phyloP scores from a whole-genome alignment of 2,329 filamentous ascomycete species.

The Pseudocercospora fijiensis region DNA sequence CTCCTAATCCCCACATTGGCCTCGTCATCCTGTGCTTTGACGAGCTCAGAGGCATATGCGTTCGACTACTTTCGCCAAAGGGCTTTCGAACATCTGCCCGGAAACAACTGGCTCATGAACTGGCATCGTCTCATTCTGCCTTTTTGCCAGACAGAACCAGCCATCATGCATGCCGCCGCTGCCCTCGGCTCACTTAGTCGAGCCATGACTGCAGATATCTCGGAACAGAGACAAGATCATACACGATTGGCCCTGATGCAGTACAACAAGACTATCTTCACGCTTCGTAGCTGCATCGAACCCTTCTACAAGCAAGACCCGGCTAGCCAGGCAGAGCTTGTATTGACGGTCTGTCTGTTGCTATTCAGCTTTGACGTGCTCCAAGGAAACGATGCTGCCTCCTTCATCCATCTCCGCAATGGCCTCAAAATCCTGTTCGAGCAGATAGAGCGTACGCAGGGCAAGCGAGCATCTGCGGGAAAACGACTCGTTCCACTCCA shows the following conservation, averaged over 20 bases:
- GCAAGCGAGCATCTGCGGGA: background rate
- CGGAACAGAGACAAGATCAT: background rate
- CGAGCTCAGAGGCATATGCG: constrained; percentile 1
- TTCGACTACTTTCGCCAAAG: constrained; percentile 11
- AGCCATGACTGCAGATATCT: background rate
- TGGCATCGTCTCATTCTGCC: constrained; percentile 14
- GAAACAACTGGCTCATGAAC: constrained; percentile 1
- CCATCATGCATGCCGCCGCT: constrained; percentile 8
- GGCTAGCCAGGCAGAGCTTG: constrained; percentile 7
- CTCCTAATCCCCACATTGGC: background rate
- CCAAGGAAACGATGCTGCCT: constrained; percentile 13
- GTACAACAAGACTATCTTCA: constrained; percentile 9
- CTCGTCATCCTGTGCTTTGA: background rate
- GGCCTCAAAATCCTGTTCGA: constrained; percentile 12
- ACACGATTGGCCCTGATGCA: constrained; percentile 9
- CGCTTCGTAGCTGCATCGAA: constrained; percentile 12
- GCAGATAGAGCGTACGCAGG: background rate
- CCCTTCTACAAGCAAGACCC: background rate
- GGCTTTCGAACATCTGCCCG: constrained; percentile 8
- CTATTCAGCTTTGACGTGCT: constrained; percentile 21
- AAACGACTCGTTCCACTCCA: background rate
- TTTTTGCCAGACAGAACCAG: constrained; percentile 4
- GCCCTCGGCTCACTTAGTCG: constrained; percentile 13
- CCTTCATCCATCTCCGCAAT: constrained; percentile 14
- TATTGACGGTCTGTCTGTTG: constrained; percentile 15